These are phyloP conservation scores for Russula dissimulans DNA, from an alignment of 768 basidiomycete genomes.

Conservation along the genomic window DNA sequence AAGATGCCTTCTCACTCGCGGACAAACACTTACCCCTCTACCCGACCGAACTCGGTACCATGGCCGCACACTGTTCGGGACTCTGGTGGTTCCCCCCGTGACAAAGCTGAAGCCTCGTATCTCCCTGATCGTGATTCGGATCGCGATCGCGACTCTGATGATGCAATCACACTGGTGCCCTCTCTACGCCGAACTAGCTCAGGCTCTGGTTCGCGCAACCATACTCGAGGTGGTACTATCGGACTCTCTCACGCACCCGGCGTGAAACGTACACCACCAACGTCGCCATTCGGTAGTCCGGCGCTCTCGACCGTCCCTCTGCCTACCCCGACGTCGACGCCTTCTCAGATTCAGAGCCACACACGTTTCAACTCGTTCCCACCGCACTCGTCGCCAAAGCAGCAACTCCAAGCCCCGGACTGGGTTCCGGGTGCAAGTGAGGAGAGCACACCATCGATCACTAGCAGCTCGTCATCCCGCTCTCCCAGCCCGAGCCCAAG, in stretches of 20 bases:
- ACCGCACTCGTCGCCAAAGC: conserved; percentile 6
- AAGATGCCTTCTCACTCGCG: conserved; percentile 27
- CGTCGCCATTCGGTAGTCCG: conserved; percentile 12
- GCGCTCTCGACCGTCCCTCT: neutral
- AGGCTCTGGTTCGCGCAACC: conserved; percentile 9
- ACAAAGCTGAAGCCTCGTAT: neutral
- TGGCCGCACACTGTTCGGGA: conserved; percentile 25
- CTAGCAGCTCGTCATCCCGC: conserved; percentile 15
- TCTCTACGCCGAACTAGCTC: conserved; percentile 5
- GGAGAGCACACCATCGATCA: conserved; percentile 16
- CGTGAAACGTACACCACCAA: conserved; percentile 15
- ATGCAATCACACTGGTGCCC: conserved; percentile 12
- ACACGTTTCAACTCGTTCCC: conserved; percentile 18
- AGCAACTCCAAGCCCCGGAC: neutral
- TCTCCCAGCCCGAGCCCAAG: conserved; percentile 13
- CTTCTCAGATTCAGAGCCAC: neutral
- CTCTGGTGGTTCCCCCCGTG: conserved; percentile 6
- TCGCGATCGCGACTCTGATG: conserved; percentile 9
- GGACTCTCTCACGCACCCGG: neutral
- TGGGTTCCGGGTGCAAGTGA: conserved; percentile 7
- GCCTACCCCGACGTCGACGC: neutral
- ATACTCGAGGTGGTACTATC: conserved; percentile 9
- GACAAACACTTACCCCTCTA: conserved; percentile 42
- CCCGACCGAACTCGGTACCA: conserved; percentile 30
- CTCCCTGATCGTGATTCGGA: conserved; percentile 15